phyloP scores from a whole-genome alignment of 2,329 filamentous ascomycete species.

The Elsinoe arachidis region DNA sequence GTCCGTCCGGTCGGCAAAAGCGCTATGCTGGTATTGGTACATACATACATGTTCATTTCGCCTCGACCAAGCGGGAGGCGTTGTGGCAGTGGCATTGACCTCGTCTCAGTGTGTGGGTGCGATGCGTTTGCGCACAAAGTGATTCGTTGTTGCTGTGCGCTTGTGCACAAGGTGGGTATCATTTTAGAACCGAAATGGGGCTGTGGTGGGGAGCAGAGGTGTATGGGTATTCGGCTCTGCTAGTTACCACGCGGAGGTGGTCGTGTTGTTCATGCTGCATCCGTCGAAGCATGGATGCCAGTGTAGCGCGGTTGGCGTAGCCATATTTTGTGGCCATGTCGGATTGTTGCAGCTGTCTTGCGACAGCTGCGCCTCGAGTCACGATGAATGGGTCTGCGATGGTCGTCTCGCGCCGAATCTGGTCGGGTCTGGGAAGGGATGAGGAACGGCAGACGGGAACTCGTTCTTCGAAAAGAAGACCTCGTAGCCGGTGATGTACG shows the following conservation, averaged over 20 bases:
- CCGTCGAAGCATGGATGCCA: neutral
- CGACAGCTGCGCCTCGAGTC: neutral
- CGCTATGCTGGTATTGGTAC: conserved; percentile 1
- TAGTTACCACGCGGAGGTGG: neutral
- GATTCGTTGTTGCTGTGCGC: neutral
- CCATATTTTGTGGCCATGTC: neutral
- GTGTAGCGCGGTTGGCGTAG: neutral
- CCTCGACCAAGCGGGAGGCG: neutral
- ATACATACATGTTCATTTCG: neutral
- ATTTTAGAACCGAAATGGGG: neutral
- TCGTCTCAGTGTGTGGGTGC: neutral
- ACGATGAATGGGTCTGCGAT: neutral
- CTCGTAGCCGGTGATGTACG: conserved; percentile 19
- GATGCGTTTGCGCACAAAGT: neutral
- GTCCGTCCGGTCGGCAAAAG: neutral
- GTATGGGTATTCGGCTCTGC: neutral
- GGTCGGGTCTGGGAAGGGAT: conserved; percentile 19
- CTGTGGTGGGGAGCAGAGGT: neutral
- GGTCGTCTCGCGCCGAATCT: conserved; percentile 14
- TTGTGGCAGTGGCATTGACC: no score
- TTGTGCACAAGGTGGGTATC: conserved; percentile 1
- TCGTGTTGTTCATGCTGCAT: neutral
- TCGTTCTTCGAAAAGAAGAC: conserved; percentile 23
- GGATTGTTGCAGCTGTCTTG: neutral
- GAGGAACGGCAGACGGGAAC: conserved; percentile 17